A percentile compares a stretch with the other conserved stretches of the same genome.
phyloP scores from a whole-genome alignment of 2,329 filamentous ascomycete species.

The Acephala macrosclerotiorum region DNA sequence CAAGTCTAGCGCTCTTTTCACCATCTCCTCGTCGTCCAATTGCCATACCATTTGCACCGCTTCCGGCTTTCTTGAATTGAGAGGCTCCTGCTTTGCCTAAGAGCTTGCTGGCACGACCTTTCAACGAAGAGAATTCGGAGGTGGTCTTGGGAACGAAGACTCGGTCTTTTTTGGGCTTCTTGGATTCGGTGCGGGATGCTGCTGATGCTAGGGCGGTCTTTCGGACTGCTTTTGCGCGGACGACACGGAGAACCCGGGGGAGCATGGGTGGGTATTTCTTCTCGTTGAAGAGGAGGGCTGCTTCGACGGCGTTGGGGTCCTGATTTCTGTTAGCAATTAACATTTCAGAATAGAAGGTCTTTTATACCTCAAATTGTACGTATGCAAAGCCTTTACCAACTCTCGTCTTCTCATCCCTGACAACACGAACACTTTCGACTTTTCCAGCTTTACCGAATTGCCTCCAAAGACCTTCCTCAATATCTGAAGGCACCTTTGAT shows the following conservation, averaged over 20 bases:
- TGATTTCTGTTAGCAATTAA: conserved; percentile 45
- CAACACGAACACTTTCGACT: conserved; percentile 92
- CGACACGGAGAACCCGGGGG: conserved; percentile 86
- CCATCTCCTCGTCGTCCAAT: conserved; percentile 33
- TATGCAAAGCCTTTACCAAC: conserved; percentile 98
- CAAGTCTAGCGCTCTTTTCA: conserved; percentile 43
- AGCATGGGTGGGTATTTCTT: conserved; percentile 96
- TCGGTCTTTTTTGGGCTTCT: conserved; percentile 48
- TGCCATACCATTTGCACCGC: conserved; percentile 39
- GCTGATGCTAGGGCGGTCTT: conserved; percentile 44
- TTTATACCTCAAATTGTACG: conserved; percentile 82
- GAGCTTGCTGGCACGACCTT: conserved; percentile 77
- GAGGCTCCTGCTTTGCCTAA: conserved; percentile 73
- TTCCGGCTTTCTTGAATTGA: conserved; percentile 40
- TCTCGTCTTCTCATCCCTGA: conserved; percentile 87
- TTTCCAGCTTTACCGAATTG: conserved; percentile 79
- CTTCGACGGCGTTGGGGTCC: conserved; percentile 87
- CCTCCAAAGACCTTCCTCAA: conserved; percentile 92
- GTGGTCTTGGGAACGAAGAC: conserved; percentile 75
- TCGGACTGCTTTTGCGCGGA: conserved; percentile 66
- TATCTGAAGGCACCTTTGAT: conserved; percentile 78
- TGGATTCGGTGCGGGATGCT: conserved; percentile 31
- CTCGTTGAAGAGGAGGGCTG: conserved; percentile 85
- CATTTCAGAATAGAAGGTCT: conserved; percentile 27
- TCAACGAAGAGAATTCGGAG: conserved; percentile 72